phyloP scores from a whole-genome alignment of 2,329 filamentous ascomycete species.

The Fusarium sp. region DNA sequence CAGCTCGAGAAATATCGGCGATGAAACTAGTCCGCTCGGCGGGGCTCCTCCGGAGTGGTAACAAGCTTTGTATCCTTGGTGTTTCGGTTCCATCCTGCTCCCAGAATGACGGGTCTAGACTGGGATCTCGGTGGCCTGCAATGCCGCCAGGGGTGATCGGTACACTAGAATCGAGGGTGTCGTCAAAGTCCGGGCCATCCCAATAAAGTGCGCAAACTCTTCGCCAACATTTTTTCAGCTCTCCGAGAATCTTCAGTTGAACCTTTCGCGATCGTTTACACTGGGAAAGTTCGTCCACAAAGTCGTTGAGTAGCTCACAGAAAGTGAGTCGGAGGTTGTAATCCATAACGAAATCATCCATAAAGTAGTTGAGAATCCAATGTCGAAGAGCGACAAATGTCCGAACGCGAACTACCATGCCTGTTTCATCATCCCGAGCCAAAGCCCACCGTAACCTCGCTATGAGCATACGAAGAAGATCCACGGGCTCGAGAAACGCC shows the following conservation, averaged over 20 bases:
- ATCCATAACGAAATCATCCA: conserved; percentile 89
- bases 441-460: conserved; percentile 90
- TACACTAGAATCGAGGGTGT: conserved; percentile 69
- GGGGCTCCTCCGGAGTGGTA: conserved; percentile 45
- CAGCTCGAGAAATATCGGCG: conserved; percentile 59
- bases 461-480: conserved; percentile 85
- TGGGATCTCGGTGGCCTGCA: conserved; percentile 68
- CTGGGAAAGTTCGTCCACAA: conserved; percentile 66
- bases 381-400: conserved; percentile 96
- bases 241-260: conserved; percentile 85
- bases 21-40: conserved; percentile 55
- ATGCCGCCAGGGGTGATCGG: conserved; percentile 82
- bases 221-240: conserved; percentile 98
- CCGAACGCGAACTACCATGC: conserved; percentile 92
- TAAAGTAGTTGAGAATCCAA: conserved; percentile 98
- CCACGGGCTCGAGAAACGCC: conserved; percentile 80
- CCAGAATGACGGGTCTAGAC: conserved; percentile 66
- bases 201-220: conserved; percentile 90
- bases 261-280: conserved; percentile 60
- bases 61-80: conserved; percentile 58
- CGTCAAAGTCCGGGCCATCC: conserved; percentile 77
- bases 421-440: conserved; percentile 80
- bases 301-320: conserved; percentile 81
- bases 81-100: conserved; percentile 57
- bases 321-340: conserved; percentile 80